Evolutionary conservation across 805 yeast species (phyloP), one percentile per base, ranked within the genome.

Genomic region (Myxozyma lipomycoides): DNA sequence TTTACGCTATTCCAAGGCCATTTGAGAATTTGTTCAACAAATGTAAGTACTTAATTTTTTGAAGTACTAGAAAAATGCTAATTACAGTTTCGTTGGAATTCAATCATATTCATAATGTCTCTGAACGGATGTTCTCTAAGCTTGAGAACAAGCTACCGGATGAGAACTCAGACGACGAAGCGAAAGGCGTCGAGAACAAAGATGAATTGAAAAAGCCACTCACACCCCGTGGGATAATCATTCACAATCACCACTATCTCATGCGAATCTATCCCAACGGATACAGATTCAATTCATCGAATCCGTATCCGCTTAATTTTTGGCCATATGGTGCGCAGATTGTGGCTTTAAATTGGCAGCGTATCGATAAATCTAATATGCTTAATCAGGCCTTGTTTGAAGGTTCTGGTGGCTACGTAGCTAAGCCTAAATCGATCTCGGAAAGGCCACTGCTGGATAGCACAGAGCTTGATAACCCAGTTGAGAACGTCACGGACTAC

Each of bases 321-420:
- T 91, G 98, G 98, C 73, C 74, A 43, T 71, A 76, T 45, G 98
- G 98, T 0, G 83, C 77, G 7, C 98, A 91, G 64, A 79, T 93
- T 86, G 97, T 86, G 2, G 97, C 98, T 0, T 83, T 95, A 0
- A 91, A 91, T 64, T 91, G 97, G 97, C 98, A 91, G 67, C 83
- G 91, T 0, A 82, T 79, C 64, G 98, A 93, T 62, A 52, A 42
- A 28, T 32, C 51, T 7, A 48, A 43, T 25, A 48, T 48, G 51
- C 28, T 48, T 21, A 48, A 48, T 79, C 19, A 84, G 55, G 86
- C 95, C 3, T 69, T 89, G 75, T 87, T 90, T 65, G 79, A 78
- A 45, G 67, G 47, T 4, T 25, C 51, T 3, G 51, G 51, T 7
- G 51, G 51, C 4, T 43, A 43, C 22, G 47, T 48, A 7, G 42